Evolutionary conservation across 805 yeast genomes (phyloP).

Genomic region (Naumovozyma baii): DNA sequence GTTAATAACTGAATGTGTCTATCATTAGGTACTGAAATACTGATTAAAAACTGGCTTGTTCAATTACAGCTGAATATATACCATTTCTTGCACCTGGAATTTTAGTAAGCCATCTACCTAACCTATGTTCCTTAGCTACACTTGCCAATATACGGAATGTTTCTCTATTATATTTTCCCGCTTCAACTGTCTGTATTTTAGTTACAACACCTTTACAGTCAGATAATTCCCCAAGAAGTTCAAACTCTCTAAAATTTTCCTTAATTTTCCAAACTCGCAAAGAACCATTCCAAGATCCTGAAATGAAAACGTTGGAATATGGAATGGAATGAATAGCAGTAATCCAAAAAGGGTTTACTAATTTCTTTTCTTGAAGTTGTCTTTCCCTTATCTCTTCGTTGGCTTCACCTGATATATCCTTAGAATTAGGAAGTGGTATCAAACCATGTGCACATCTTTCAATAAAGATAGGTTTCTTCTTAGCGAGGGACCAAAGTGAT

Average conservation of each 20-base stretch:
- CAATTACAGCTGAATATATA: conserved; percentile 45
- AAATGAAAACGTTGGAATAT: conserved; percentile 69
- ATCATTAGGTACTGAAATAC: background rate
- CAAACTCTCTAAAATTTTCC: conserved; percentile 54
- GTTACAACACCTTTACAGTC: conserved; percentile 65
- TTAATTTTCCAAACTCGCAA: conserved; percentile 70
- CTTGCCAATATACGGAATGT: conserved; percentile 52
- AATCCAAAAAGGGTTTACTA: conserved; percentile 72
- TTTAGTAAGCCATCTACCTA: conserved; percentile 76
- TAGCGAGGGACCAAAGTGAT: conserved; percentile 80
- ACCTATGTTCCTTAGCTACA: conserved; percentile 73
- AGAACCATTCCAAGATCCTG: conserved; percentile 83
- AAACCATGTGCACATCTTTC: conserved; percentile 71
- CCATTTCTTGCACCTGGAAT: conserved; percentile 66
- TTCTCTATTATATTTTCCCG: conserved; percentile 44
- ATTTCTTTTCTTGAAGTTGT: conserved; percentile 47
- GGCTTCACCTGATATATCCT: conserved; percentile 46
- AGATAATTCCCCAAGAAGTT: conserved; percentile 43
- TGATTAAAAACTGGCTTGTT: conserved; percentile 27
- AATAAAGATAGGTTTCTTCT: conserved; percentile 76
- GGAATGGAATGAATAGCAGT: conserved; percentile 77
- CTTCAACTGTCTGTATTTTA: conserved; percentile 45
- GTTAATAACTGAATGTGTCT: background rate
- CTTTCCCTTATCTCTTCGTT: conserved; percentile 28
- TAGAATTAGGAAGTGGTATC: conserved; percentile 39